A percentile compares a stretch with the other conserved stretches of the same genome.
These are phyloP conservation scores for Candolleomyces efflorescens DNA, from an alignment of 768 basidiomycete species.

Conservation along the genomic window DNA sequence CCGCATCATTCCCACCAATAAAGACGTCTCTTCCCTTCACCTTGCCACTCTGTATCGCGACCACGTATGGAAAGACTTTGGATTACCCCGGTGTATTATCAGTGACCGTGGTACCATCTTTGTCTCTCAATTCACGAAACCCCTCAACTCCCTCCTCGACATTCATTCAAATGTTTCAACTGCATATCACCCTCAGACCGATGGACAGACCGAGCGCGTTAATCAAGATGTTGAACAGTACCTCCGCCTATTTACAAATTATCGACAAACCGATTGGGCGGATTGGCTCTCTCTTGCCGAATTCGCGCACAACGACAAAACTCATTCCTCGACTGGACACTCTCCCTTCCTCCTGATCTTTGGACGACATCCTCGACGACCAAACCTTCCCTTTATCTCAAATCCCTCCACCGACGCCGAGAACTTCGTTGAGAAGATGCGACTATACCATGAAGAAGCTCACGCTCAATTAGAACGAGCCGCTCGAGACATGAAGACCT, in stretches of 20 bases:
- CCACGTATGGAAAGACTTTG: conserved; percentile 19
- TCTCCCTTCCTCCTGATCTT: neutral
- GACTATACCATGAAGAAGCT: too few relatives aligned
- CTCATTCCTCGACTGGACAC: neutral
- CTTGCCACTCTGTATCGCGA: conserved; percentile 10
- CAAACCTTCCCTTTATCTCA: too few relatives aligned
- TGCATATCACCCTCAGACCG: conserved; percentile 40
- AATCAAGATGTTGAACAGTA: conserved; percentile 3
- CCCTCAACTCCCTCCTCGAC: conserved; percentile 20
- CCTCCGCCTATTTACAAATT: neutral
- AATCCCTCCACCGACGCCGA: too few relatives aligned
- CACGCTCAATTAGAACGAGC: too few relatives aligned
- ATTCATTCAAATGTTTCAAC: conserved; percentile 29
- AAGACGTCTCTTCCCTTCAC: conserved; percentile 10
- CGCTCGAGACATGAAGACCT: too few relatives aligned
- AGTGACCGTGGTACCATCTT: conserved; percentile 25
- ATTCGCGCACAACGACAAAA: neutral
- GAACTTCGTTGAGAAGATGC: too few relatives aligned
- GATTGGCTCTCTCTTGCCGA: neutral
- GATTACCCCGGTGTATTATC: conserved; percentile 19
- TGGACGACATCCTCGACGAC: neutral
- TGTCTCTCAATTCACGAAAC: conserved; percentile 27
- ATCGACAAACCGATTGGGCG: conserved; percentile 1
- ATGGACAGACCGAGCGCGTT: conserved; percentile 25
- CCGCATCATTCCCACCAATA: conserved; percentile 14